Evolutionary conservation across 176 grass and related monocot species (phyloP).

Genomic region (Triticum dicoccoides): DNA sequence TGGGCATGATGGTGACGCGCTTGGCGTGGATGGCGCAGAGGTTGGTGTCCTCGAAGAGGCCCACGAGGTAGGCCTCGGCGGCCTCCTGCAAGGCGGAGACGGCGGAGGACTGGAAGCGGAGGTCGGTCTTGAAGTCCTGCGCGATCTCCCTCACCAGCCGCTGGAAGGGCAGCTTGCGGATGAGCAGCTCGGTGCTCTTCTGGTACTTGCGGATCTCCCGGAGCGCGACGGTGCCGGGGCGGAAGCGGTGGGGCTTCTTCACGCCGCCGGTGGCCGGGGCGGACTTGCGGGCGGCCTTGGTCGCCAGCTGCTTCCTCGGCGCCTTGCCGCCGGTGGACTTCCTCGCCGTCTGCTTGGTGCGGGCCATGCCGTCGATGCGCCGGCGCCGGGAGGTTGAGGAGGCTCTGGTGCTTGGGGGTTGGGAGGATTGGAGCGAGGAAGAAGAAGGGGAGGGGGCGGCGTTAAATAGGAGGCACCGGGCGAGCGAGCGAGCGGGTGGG

Average conservation of each 20-base stretch:
- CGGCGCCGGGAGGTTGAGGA: background rate
- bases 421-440: background rate
- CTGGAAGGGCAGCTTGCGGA: conserved; percentile 76
- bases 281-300: conserved; percentile 63
- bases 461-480: no score
- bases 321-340: conserved; percentile 76
- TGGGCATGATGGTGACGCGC: conserved; percentile 77
- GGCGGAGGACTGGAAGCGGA: conserved; percentile 66
- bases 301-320: conserved; percentile 60
- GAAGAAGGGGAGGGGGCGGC: no score
- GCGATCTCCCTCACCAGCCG: conserved; percentile 58
- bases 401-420: background rate
- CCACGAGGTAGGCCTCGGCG: conserved; percentile 63
- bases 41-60: conserved; percentile 76
- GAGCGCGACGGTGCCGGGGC: conserved; percentile 64
- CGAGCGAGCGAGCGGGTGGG: no score
- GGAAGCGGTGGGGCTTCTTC: conserved; percentile 81
- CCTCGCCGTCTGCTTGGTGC: conserved; percentile 71
- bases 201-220: conserved; percentile 77
- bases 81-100: conserved; percentile 66
- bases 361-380: conserved; percentile 31
- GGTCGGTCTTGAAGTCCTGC: conserved; percentile 72
- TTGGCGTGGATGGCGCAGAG: conserved; percentile 78
- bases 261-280: conserved; percentile 59
- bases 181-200: conserved; percentile 74